Evolutionary conservation across 202 grass and related monocot species (phyloP).

Genomic region (Setaria italica): DNA sequence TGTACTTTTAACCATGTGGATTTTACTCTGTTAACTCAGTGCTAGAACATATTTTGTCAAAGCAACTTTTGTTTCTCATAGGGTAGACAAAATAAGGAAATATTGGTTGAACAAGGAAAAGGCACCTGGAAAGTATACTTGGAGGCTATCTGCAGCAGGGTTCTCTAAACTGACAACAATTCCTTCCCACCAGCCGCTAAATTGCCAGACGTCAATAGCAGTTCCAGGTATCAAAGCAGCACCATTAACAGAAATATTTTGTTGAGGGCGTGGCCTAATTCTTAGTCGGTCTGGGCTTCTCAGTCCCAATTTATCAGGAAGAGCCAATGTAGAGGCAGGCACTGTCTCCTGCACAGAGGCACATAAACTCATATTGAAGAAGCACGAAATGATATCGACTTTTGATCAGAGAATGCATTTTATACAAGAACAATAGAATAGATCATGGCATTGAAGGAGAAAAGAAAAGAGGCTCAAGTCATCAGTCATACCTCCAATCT

Average conservation of each 20-base stretch:
- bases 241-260: conserved; percentile 51
- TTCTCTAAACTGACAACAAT: conserved; percentile 58
- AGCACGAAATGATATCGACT: conserved; percentile 15
- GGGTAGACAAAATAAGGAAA: background rate
- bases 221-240: conserved; percentile 64
- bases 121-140: conserved; percentile 87
- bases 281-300: conserved; percentile 68
- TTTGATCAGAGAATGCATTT: conserved; percentile 22
- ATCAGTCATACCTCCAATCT: conserved; percentile 73
- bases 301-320: conserved; percentile 82
- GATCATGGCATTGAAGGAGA: background rate
- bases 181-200: conserved; percentile 97
- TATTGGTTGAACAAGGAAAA: conserved; percentile 36
- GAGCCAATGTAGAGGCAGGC: conserved; percentile 71
- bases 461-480: conserved; percentile 14
- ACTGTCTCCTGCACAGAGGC: conserved; percentile 74
- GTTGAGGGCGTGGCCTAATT: conserved; percentile 70
- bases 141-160: conserved; percentile 55
- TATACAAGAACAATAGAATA: conserved; percentile 18
- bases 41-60: conserved; percentile 5
- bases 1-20: conserved; percentile 9
- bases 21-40: conserved; percentile 5
- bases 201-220: conserved; percentile 82
- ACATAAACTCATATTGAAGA: conserved; percentile 4
- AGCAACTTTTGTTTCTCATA: background rate